Conservation (phyloP, 2,329 filamentous ascomycete genomes). For the Diplodia seriata region DNA sequence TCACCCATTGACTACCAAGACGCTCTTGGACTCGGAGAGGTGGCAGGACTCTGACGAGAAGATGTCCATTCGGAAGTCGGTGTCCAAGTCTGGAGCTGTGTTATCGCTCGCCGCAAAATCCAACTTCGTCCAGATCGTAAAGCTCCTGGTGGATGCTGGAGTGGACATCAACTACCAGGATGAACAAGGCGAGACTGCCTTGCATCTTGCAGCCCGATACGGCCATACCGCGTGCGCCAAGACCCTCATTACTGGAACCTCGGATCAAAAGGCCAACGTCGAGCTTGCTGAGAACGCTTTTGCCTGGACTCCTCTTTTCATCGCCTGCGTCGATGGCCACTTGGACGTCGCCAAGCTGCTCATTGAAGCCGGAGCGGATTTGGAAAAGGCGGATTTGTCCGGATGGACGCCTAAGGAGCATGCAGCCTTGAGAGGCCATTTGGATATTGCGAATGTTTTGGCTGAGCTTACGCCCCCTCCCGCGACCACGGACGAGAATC, state of each 20-base stretch:
- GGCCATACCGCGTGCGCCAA: slow-evolving; percentile 82
- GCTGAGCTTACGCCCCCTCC: slow-evolving; percentile 60
- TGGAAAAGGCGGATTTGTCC: slow-evolving; percentile 78
- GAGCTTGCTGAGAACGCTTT: slow-evolving; percentile 84
- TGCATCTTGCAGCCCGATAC: slow-evolving; percentile 90
- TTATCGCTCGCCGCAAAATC: slow-evolving; percentile 86
- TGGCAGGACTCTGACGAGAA: slow-evolving; percentile 73
- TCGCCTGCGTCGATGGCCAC: slow-evolving; percentile 89
- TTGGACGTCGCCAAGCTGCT: slow-evolving; percentile 76
- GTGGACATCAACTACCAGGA: slow-evolving; percentile 95
- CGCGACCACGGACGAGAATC: slow-evolving; percentile 39
- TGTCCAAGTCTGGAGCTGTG: slow-evolving; percentile 85
- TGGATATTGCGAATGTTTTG: slow-evolving; percentile 77
- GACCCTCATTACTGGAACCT: slow-evolving; percentile 74
- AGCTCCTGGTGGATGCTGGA: slow-evolving; percentile 85
- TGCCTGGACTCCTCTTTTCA: slow-evolving; percentile 93
- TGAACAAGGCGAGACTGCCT: slow-evolving; percentile 84
- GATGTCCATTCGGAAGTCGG: slow-evolving; percentile 68
- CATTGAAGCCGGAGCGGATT: slow-evolving; percentile 77
- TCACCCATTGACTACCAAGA: slow-evolving; percentile 83
- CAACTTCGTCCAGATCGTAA: slow-evolving; percentile 83
- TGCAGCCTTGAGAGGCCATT: slow-evolving; percentile 85
- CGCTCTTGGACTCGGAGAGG: slow-evolving; percentile 79
- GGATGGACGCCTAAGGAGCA: slow-evolving; percentile 96
- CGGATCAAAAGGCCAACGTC: slow-evolving; percentile 74